Percentiles rank a stretch among this genome's conserved stretches.
Conservation (phyloP, 2,329 filamentous ascomycete species). For the Aschersonia sp. region DNA sequence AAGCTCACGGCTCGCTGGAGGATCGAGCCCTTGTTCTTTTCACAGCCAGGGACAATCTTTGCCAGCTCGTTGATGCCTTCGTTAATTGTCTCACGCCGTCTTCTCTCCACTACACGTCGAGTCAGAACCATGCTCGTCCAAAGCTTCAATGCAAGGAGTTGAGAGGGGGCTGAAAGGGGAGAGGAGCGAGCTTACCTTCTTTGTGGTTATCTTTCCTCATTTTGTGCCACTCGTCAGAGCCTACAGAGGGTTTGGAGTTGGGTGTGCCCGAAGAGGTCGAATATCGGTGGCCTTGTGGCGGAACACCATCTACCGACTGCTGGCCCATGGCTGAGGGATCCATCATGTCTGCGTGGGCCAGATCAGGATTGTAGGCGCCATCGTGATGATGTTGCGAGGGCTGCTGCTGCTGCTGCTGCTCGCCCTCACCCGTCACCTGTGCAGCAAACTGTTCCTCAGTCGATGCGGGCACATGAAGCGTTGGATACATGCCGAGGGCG, state of each 20-base stretch:
- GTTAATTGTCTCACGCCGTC: constrained; percentile 94
- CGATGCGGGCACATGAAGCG: constrained; percentile 39
- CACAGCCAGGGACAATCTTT: constrained; percentile 92
- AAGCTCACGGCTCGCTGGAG: constrained; percentile 86
- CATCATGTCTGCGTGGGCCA: constrained; percentile 16
- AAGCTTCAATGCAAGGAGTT: neutral
- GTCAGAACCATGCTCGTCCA: constrained; percentile 10
- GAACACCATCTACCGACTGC: constrained; percentile 25
- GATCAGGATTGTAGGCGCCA: constrained; percentile 16
- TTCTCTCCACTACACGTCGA: constrained; percentile 62
- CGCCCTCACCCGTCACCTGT: constrained; percentile 24
- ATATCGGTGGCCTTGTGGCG: constrained; percentile 16
- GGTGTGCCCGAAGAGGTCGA: constrained; percentile 24
- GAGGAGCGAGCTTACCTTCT: constrained; percentile 53
- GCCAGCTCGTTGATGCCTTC: constrained; percentile 97
- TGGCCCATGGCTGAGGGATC: constrained; percentile 7
- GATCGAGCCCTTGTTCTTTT: constrained; percentile 98
- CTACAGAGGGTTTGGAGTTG: constrained; percentile 69
- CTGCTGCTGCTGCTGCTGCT: constrained; percentile 3
- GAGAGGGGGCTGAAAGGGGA: neutral
- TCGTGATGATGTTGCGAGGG: constrained; percentile 10
- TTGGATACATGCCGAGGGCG: constrained; percentile 44
- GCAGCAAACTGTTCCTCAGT: constrained; percentile 46
- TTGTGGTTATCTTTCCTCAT: constrained; percentile 96
- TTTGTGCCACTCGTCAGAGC: constrained; percentile 96